Conservation (phyloP, 495 filamentous ascomycete genomes). For the Darksidea phi region DNA sequence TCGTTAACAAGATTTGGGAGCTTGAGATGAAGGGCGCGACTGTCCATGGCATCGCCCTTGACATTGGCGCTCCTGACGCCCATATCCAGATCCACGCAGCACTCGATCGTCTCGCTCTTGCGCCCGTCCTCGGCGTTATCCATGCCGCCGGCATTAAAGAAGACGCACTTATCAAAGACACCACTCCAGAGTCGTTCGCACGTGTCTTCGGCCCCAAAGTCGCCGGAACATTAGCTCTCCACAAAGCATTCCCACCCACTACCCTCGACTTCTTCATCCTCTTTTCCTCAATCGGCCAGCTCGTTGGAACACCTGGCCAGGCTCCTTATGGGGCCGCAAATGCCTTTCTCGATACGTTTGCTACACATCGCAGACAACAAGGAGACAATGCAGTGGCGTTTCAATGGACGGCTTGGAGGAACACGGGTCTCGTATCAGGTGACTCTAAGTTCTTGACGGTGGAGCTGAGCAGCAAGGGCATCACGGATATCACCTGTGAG, state of each 20-base stretch:
- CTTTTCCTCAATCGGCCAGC: slow-evolving; percentile 46
- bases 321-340: slow-evolving; percentile 43
- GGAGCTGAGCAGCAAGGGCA: slow-evolving; percentile 48
- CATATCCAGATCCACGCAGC: slow-evolving; percentile 17
- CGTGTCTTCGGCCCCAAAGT: slow-evolving; percentile 49
- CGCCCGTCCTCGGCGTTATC: slow-evolving; percentile 48
- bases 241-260: slow-evolving; percentile 41
- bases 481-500: slow-evolving; percentile 46
- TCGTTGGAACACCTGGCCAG: slow-evolving; percentile 45
- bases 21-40: slow-evolving; percentile 41
- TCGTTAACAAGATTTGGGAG: slow-evolving; percentile 31
- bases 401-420: slow-evolving; percentile 50
- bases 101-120: slow-evolving; percentile 38
- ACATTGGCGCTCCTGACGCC: slow-evolving; percentile 34
- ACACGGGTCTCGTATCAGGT: slow-evolving; percentile 44
- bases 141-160: slow-evolving; percentile 51
- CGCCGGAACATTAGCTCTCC: slow-evolving; percentile 44
- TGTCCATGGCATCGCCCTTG: slow-evolving; percentile 37
- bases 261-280: slow-evolving; percentile 45
- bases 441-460: slow-evolving; percentile 46
- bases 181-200: slow-evolving; percentile 41
- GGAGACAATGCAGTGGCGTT: slow-evolving; percentile 48
- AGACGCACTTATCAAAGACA: slow-evolving; percentile 44
- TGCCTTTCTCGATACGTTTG: slow-evolving; percentile 46
- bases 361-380: slow-evolving; percentile 35